Evolutionary conservation across 2,329 filamentous ascomycete species (phyloP), one percentile per base, ranked within the genome.

Genomic region (Anthostomella pinea): DNA sequence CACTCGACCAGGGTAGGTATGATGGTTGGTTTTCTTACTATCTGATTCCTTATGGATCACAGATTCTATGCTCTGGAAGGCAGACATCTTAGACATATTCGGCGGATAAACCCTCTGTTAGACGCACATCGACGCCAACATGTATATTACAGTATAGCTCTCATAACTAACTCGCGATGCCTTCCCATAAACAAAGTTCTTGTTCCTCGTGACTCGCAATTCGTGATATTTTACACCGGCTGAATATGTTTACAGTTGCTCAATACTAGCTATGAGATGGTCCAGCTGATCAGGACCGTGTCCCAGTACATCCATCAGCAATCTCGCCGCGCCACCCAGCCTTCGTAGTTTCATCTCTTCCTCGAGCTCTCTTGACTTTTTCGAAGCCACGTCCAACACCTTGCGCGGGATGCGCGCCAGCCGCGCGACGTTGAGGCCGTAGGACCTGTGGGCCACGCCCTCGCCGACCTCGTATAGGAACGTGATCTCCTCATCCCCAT

Each of bases 401-500:
- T 77, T 71, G 40, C 76, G 75, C 1, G 91, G 89, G 26, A 98
- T 76, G 33, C 83, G 83, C 3, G 93, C 93, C 35, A 98, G 66
- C 29, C 87, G 73, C 10, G 93, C 93, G 15, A 97, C 93, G 60
- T 97, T 97, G 39, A 98, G 60, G 1, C 94, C 93, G 60, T 98
- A 98, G 13, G 87, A 94, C 5, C 93, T 77, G 69, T 97, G 90
- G 7, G 93, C 91, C 8, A 95, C 87, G 8, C 93, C 93, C 47
- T 93, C 87, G 1, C 79, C 85, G 2, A 96, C 84, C 59, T 96
- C 88, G 58, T 98, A 98, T 31, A 98, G 63, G 56, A 98, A 98
- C 0, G 93, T 96, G 27, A 98, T 84, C 29, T 95, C 83, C 46
- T 88, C 79, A 21, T 86, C 80, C 1, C 69, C 76, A 4, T 65